Base-by-base conservation (phyloP, 129 eudicot species). In the Artemisia tridentata region DNA sequence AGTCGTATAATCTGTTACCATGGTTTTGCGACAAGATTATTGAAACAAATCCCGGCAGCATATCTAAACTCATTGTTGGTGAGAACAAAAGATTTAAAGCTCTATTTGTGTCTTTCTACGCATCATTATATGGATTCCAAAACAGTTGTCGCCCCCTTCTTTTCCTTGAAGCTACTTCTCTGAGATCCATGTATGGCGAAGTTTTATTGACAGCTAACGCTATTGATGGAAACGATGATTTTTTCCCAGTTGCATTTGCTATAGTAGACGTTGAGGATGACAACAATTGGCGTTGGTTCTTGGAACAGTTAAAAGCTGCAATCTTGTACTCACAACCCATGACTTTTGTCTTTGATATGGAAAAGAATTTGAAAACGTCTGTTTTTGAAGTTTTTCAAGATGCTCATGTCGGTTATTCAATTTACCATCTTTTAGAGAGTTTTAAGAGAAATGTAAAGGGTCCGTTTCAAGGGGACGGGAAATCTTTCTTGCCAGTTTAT, bases 321-420 rank as follows among this genome's bases (percentile, higher is more conserved):
- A 21, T 87, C 73, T 72, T 89, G 14, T 61, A 78, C 82, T 73
- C 88, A 16, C 50, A 68, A 75, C 67, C 85, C 55, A 68, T 90
- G 38, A 90, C 97, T n/a, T 83, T 87, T 55, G 89, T 90, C 29
- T 87, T 84, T 17, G 97, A 90, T 72, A 79, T 78, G 76, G 97
- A 90, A 63, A 87, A 83, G 84, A 80, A 80, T 54, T 60, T 90
- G 57, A 83, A 78, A 63, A 63, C 65, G n/a, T 19, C 65, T 13
- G 75, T 87, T 52, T 86, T 78, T 14, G 91, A 87, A 19, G 74
- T 90, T 46, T 90, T 90, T 72, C 88, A 83, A 57, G 78, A 80
- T 65, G 80, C 85, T 68, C 71, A 80, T 47, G 73, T 79, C 47
- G 97, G 97, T 68, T 87, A 87, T 65, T 90, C 97, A 4, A 87